phyloP scores from a whole-genome alignment of 495 filamentous ascomycete genomes.

The Margaritispora aquatica region DNA sequence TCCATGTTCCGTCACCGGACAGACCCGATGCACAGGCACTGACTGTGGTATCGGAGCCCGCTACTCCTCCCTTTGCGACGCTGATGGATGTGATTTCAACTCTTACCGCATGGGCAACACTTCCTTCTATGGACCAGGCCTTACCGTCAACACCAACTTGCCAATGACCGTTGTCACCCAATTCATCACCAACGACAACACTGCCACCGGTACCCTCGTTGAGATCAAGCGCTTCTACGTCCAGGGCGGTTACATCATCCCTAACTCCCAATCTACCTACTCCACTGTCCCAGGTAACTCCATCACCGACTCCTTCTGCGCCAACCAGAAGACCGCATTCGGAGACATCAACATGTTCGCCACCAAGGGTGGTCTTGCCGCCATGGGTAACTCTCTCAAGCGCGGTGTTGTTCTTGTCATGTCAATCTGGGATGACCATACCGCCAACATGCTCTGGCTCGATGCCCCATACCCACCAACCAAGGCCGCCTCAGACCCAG shows the following conservation, averaged over 20 bases:
- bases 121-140: conserved; percentile 49
- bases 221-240: conserved; percentile 61
- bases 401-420: conserved; percentile 62
- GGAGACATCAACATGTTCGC: conserved; percentile 48
- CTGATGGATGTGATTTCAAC: conserved; percentile 72
- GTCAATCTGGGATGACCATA: conserved; percentile 66
- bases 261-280: conserved; percentile 40
- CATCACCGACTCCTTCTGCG: conserved; percentile 54
- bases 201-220: conserved; percentile 44
- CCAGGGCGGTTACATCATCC: conserved; percentile 51
- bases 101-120: conserved; percentile 53
- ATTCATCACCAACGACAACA: conserved; percentile 53
- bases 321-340: conserved; percentile 52
- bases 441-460: conserved; percentile 75
- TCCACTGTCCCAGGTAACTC: conserved; percentile 46
- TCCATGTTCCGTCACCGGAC: conserved; percentile 24
- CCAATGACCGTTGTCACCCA: conserved; percentile 64
- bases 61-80: conserved; percentile 59
- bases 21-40: conserved; percentile 17
- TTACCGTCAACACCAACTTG: conserved; percentile 52
- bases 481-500: conserved; percentile 45
- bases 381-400: conserved; percentile 47
- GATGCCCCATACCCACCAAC: conserved; percentile 65
- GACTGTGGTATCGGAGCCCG: conserved; percentile 31
- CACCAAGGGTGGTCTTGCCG: conserved; percentile 47